Base-by-base conservation (phyloP, 352 stramenopile genomes). In the Pythium dissotocum region DNA sequence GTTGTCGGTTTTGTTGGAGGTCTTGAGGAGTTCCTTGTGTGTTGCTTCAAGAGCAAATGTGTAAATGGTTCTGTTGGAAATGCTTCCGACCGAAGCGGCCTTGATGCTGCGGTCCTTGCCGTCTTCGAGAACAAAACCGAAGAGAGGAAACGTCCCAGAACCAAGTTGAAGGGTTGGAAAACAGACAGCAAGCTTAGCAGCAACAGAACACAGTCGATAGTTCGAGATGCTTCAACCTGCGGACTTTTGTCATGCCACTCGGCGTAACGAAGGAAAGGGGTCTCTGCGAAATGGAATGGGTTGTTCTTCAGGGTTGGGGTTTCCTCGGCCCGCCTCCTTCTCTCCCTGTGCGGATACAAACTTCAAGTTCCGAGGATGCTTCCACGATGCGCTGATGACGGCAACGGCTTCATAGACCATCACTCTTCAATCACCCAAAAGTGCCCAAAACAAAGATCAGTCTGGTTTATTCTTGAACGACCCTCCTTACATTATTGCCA, bases 261-360 rank as follows among this genome's bases (percentile, higher is more conserved):
- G 12, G 26, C 1, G 35, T 40, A 59, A 63, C 33, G 6, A 24
- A 35, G 30, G 53, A 62, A 36, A n/a, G 14, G 9, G 42, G 35
- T 40, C 36, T 32, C 48, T 70, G 56, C 57, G 56, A 70, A 65
- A 64, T 42, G 30, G 12, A 38, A n/a, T 21, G 62, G 33, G 58
- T 66, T 67, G 60, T 55, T 61, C 53, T 55, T 24, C 8, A 18
- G 33, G 56, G 42, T 24, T 24, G 16, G 46, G 63, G 62, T 28
- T 35, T n/a, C 12, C 6, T 57, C 16, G 26, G 30, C 3, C 4
- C n/a, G 1, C 16, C 48, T 32, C 48, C 53, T 69, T 63, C 54
- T 69, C 55, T 52, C 28, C 44, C 46, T 69, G 32, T 16, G 32
- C 42, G 38, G 32, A 70, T 70, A 65, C 64, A 70, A 70, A 70